Evolutionary conservation across 1,284 basidiomycete genomes (phyloP).

Genomic region (Heterobasidion parviporum): DNA sequence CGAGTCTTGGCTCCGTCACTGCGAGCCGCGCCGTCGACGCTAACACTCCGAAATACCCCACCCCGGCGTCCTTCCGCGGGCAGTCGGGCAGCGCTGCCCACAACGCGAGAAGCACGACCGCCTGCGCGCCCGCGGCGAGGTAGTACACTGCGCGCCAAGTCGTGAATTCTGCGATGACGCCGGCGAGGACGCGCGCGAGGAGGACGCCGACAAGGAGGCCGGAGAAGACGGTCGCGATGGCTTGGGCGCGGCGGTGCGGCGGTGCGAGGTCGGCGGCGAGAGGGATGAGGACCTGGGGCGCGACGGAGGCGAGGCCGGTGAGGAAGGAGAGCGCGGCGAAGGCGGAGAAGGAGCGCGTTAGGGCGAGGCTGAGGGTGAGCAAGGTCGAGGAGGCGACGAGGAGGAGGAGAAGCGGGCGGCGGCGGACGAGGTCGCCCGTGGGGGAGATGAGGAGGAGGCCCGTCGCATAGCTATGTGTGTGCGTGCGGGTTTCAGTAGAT

Average conservation of each 20-base stretch:
- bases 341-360: constrained; percentile 30
- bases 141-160: constrained; percentile 40
- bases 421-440: constrained; percentile 42
- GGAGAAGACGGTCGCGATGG: constrained; percentile 27
- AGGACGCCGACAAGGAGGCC: constrained; percentile 31
- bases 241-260: constrained; percentile 34
- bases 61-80: constrained; percentile 32
- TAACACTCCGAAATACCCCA: constrained; percentile 37
- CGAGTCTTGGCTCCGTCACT: constrained; percentile 41
- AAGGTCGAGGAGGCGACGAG: constrained; percentile 27
- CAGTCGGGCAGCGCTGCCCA: constrained; percentile 39
- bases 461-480: constrained; percentile 25
- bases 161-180: constrained; percentile 36
- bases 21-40: constrained; percentile 37
- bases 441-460: constrained; percentile 45
- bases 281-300: constrained; percentile 37
- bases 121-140: constrained; percentile 32
- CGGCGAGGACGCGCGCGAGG: constrained; percentile 37
- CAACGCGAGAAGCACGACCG: constrained; percentile 25
- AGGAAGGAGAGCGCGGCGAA: constrained; percentile 41
- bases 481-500: constrained; percentile 5
- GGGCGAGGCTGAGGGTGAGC: constrained; percentile 38
- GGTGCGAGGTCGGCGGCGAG: constrained; percentile 48
- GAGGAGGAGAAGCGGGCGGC: constrained; percentile 38
- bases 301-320: constrained; percentile 34